Base-by-base conservation (phyloP, 495 filamentous ascomycete species). In the Penicillium coffeae region DNA sequence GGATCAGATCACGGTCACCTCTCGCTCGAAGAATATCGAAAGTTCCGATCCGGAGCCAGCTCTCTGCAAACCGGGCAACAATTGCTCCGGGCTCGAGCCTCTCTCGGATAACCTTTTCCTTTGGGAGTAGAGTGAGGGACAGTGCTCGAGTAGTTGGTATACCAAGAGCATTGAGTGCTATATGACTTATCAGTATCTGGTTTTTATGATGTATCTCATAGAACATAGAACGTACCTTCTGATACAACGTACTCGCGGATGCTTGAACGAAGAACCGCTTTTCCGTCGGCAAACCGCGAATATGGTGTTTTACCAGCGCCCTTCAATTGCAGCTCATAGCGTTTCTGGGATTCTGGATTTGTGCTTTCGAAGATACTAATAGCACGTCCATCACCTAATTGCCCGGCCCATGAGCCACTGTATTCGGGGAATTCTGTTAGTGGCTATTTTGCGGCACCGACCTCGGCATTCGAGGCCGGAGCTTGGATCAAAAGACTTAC, bases 211-310 rank as follows among this genome's bases (percentile, higher is more conserved):
- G n/a, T n/a, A n/a, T n/a, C n/a, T n/a, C n/a, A n/a, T n/a, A n/a
- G n/a, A n/a, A n/a, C n/a, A n/a, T n/a, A n/a, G 14, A 3, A 21
- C 7, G 15, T 59, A 74, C 78, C 78, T 73, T 98, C 93, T 39
- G 85, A 90, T 19, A 95, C 90, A 30, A 98, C 62, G 54, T 90
- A 98, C 75, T 98, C 93, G 30, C 93, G 81, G 48, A 98, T 94
- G 59, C 87, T 92, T 21, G 85, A 90, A 38, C 93, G 73, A 16
- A 98, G 74, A 9, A 97, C 93, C 2, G 93, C 93, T 60, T 93
- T 92, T 21, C 93, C 93, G 68, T 98, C 93, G n/a, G 93, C 93
- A 56, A 97, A 98, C 10, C 93, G 85, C 16, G 88, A 93, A 65
- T 97, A 98, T 0, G 93, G 93, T 3, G 93, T 98, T 53, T 82